A percentile compares a stretch with the other conserved stretches of the same genome.
Conservation (phyloP, 169 alveolate species). For the Perkinsus chesapeaki region DNA sequence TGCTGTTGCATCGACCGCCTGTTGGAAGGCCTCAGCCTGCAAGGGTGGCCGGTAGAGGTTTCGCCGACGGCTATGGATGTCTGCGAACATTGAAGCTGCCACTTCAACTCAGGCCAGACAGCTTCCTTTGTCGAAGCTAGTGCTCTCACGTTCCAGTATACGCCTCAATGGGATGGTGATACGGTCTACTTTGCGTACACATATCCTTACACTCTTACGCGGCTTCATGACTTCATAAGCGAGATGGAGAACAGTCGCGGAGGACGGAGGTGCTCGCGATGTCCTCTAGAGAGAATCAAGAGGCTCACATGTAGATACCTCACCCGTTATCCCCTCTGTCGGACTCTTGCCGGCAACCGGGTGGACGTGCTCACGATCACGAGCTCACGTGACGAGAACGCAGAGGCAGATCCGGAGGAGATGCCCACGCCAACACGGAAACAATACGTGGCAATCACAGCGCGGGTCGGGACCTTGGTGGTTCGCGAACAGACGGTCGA, state of each 20-base stretch:
- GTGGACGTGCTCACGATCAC: slow-evolving; percentile 62
- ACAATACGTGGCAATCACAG: slow-evolving; percentile 49
- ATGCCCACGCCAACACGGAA: slow-evolving; percentile 13
- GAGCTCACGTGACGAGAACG: not conserved
- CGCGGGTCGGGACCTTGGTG: slow-evolving; percentile 54
- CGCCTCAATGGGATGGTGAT: slow-evolving; percentile 49
- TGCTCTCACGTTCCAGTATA: slow-evolving; percentile 63
- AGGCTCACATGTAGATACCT: not conserved
- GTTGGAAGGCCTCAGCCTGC: not conserved
- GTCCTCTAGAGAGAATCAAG: not conserved
- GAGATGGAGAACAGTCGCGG: slow-evolving; percentile 34
- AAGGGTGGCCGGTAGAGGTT: not conserved
- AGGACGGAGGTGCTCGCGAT: not conserved
- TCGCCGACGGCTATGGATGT: slow-evolving; percentile 38
- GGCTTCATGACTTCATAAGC: slow-evolving; percentile 32
- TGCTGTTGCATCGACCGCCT: not conserved
- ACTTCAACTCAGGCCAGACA: slow-evolving; percentile 19
- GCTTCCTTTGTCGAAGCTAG: slow-evolving; percentile 21
- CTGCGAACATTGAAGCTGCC: slow-evolving; percentile 55
- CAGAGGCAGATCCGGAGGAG: slow-evolving; percentile 22
- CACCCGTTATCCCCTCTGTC: slow-evolving; percentile 41
- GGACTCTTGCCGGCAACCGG: slow-evolving; percentile 71
- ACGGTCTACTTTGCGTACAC: slow-evolving; percentile 64
- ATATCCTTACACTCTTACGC: slow-evolving; percentile 66
- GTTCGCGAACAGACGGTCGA: too few species aligned